Evolutionary conservation across 148 eudicot genomes (phyloP), one percentile per base, ranked within the genome.

Genomic region (Camellia lanceoleosa): DNA sequence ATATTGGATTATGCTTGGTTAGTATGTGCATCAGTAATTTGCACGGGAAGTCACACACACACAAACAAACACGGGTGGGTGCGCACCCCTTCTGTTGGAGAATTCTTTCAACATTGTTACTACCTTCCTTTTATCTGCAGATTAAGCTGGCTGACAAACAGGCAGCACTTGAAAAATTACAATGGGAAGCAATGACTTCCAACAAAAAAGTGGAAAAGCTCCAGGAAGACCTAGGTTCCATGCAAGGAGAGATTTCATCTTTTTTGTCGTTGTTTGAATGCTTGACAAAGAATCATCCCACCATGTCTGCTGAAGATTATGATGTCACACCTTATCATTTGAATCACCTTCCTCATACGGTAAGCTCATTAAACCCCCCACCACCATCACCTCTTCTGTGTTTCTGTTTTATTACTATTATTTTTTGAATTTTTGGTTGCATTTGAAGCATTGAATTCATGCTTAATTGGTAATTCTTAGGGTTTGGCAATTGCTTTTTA

Each of bases 181-280:
- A 92, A 80, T 91, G 98, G 98, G 97, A 96, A 85, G 93, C 98
- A 80, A 87, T 78, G 91, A 92, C 92, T 72, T 93, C 99, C 46
- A 90, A 88, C 70, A 83, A 86, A 58, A 91, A 85, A 84, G 95
- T 84, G 59, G 97, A 89, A 77, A 84, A 83, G 83, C 97, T 93
- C 62, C 92, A 90, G 84, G 92, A 87, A 80, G 95, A 96, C 46
- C 75, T 95, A 41, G 82, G 85, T 82, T 83, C 86, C 63, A 79
- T 87, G 89, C 86, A 88, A 81, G 88, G 85, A 20, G 89, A 94
- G 59, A 82, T 93, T 77, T 85, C 92, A 74, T 86, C 97, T 76
- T 81, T 87, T 65, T 92, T 85, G 89, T 60, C 73, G 63, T 71
- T 93, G 76, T 87, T 94, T 80, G 91, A 96, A 73, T 90, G 92